A percentile compares a stretch with the other conserved stretches of the same genome.
Conservation (phyloP, 2,329 filamentous ascomycete genomes). For the Paecilomyces sp. region DNA sequence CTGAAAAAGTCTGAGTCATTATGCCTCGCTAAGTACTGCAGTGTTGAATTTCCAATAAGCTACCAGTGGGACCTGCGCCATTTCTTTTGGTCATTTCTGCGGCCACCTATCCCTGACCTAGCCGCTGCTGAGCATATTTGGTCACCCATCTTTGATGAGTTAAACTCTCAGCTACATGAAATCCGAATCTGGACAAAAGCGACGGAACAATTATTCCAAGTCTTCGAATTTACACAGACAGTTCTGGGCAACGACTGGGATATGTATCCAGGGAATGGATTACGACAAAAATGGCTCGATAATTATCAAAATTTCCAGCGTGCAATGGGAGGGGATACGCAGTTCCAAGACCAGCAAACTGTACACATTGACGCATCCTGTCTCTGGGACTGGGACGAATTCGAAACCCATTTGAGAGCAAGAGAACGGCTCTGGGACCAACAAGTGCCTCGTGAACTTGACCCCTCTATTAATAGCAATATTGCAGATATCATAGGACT, state of each 20-base stretch:
- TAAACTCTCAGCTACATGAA: no score
- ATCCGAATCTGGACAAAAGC: no score
- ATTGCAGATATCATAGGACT: not conserved
- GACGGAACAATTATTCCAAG: no score
- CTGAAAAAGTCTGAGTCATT: no score
- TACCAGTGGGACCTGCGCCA: not conserved
- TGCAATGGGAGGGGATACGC: not conserved
- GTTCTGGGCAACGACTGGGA: not conserved
- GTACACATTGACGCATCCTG: not conserved
- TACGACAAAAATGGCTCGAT: not conserved
- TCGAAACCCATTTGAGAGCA: not conserved
- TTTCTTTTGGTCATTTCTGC: no score
- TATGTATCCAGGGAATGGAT: not conserved
- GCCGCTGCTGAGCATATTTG: no score
- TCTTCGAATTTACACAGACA: not conserved
- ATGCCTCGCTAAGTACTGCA: no score
- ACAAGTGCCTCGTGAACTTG: not conserved
- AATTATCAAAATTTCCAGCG: not conserved
- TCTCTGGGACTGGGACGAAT: not conserved
- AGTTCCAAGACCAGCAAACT: not conserved
- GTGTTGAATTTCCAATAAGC: not conserved
- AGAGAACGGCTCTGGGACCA: not conserved
- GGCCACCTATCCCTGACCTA: no score
- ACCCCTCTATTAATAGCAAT: not conserved
- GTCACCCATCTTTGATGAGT: no score